Evolutionary conservation across 1,284 basidiomycete species (phyloP), one percentile per base, ranked within the genome.

Genomic region (Pseudozyma sp.): DNA sequence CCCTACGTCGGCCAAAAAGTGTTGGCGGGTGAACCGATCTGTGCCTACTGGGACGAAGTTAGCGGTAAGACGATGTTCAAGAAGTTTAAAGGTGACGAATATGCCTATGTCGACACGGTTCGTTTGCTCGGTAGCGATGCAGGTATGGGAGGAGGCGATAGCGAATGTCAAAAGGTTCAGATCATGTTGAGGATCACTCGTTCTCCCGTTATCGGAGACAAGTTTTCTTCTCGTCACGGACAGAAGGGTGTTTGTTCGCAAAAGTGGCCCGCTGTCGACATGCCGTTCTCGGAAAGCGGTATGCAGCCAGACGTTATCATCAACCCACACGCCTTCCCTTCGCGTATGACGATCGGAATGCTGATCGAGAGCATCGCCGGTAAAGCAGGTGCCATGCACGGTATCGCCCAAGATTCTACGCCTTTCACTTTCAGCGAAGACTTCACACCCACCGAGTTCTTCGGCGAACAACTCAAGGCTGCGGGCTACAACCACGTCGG

Each of bases 261-360:
- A 84, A 98, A 97, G 87, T 99, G 95, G 94, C 96, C 97, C 3
- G 90, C 92, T 38, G 88, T 97, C 77, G 97, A 99, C 86, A 98
- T 99, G 97, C 97, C 97, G 9, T 99, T 99, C 88, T 92, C 91
- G 75, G 97, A 99, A 87, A 96, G 93, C 74, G 97, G 97, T 13
- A 95, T 99, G 90, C 96, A 98, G 86, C 97, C 97, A 1, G 97
- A 99, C 86, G 91, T 99, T 58, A 99, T 99, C 86, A 99, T 99
- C 88, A 99, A 99, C 86, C 97, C 97, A 38, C 97, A 99, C 86
- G 97, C 97, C 19, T 99, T 99, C 89, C 97, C 97, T 1, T 94
- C 92, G 88, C 94, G 97, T 79, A 99, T 99, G 97, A 99, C 97
- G 8, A 99, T 99, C 81, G 97, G 97, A 65, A 99, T 99, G 97